Evolutionary conservation across 371 early-diverging fungal species (phyloP).

Genomic region (Apophysomyces elegans): DNA sequence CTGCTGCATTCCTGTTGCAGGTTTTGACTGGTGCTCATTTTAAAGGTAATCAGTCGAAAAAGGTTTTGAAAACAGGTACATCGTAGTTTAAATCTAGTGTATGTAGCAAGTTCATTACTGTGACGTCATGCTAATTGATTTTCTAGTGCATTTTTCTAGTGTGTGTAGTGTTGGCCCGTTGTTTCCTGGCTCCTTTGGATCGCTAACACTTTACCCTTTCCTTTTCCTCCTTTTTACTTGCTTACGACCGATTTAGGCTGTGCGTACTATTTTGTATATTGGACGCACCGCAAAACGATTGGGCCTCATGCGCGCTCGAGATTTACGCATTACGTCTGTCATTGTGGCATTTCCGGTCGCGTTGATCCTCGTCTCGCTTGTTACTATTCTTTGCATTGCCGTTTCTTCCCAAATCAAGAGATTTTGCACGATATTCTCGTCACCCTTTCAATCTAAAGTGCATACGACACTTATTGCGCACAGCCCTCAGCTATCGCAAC

Average conservation of each 20-base stretch:
- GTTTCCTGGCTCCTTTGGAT: background rate
- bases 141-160: too few relatives aligned
- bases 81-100: too few relatives aligned
- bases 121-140: too few relatives aligned
- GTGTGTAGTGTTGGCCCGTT: background rate
- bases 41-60: background rate
- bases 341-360: conserved; percentile 25
- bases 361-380: conserved; percentile 25
- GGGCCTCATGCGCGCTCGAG: conserved; percentile 22
- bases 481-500: conserved; percentile 15
- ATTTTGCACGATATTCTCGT: background rate
- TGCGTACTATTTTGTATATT: background rate
- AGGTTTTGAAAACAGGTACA: too few relatives aligned
- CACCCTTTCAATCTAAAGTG: conserved; percentile 15
- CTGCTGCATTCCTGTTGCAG: background rate
- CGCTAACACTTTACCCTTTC: background rate
- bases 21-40: background rate
- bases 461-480: conserved; percentile 17
- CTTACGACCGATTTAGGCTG: background rate
- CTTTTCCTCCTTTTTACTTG: conserved; percentile 1
- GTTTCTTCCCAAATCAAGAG: conserved; percentile 21
- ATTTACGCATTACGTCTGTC: conserved; percentile 23
- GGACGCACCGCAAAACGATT: conserved; percentile 11
- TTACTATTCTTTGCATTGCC: conserved; percentile 21
- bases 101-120: too few relatives aligned